Evolutionary conservation across 202 grass and related monocot genomes (phyloP).

Genomic region (Bolboschoenoplectus hybrid): DNA sequence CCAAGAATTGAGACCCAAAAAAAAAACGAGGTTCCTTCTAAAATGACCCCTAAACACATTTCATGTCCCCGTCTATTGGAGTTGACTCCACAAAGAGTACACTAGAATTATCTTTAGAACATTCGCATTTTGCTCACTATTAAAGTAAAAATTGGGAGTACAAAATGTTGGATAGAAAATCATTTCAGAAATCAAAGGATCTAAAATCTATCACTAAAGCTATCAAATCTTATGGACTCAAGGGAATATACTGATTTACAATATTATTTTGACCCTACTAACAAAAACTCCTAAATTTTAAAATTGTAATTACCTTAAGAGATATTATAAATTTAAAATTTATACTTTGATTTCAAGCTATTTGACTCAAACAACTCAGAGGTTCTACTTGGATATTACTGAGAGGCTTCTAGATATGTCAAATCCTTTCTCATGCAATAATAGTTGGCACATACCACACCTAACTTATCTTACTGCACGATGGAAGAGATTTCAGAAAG

Average conservation of each 20-base stretch:
- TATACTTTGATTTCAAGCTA: background rate
- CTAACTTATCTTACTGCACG: conserved; percentile 15
- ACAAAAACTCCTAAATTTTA: conserved; percentile 1
- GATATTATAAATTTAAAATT: conserved; percentile 5
- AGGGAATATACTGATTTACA: conserved; percentile 11
- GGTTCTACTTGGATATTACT: background rate
- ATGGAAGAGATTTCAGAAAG: conserved; percentile 22
- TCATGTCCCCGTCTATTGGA: background rate
- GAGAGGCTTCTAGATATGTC: conserved; percentile 15
- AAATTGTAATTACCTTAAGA: background rate
- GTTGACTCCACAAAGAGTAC: conserved; percentile 17
- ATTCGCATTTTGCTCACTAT: background rate
- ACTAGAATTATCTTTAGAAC: conserved; percentile 4
- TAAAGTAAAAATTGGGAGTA: background rate
- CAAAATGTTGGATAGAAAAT: background rate
- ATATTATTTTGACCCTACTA: conserved; percentile 1
- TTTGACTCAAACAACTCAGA: background rate
- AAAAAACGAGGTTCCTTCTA: conserved; percentile 27
- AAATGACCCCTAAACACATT: conserved; percentile 24
- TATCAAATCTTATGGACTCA: conserved; percentile 16
- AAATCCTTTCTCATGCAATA: conserved; percentile 13
- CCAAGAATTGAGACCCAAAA: background rate
- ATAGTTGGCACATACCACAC: background rate
- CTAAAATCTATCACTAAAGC: background rate
- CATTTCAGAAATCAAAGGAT: background rate